A percentile compares a stretch with the other conserved stretches of the same genome.
Conservation (phyloP, 805 yeast species). For the Saturnispora kantuleensis region DNA sequence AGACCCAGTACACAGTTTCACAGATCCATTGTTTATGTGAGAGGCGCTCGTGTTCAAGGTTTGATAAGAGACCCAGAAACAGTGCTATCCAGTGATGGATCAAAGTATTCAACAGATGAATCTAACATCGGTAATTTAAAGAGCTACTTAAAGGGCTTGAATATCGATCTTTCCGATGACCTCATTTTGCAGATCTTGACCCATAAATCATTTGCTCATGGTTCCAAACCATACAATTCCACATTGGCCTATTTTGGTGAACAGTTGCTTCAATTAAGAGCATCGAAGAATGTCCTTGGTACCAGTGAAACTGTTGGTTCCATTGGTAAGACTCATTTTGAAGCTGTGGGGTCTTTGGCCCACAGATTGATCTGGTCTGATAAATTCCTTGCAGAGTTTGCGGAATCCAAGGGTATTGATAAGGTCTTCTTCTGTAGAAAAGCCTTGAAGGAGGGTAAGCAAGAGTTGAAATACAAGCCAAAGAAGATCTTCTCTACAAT, state of each 20-base stretch:
- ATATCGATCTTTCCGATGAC: slow-evolving; percentile 46
- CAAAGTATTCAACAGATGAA: slow-evolving; percentile 42
- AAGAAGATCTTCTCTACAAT: slow-evolving; percentile 24
- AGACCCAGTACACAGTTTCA: neutral
- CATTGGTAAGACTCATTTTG: slow-evolving; percentile 43
- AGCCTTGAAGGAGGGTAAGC: slow-evolving; percentile 26
- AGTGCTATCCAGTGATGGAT: slow-evolving; percentile 41
- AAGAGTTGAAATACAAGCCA: slow-evolving; percentile 21
- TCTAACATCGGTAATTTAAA: slow-evolving; percentile 42
- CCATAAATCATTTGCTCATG: slow-evolving; percentile 92
- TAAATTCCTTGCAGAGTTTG: slow-evolving; percentile 40
- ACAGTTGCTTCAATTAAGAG: slow-evolving; percentile 43
- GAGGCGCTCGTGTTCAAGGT: slow-evolving; percentile 56
- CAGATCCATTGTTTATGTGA: slow-evolving; percentile 31
- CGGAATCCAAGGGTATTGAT: slow-evolving; percentile 38
- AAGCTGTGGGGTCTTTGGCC: slow-evolving; percentile 46
- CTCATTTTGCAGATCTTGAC: slow-evolving; percentile 74
- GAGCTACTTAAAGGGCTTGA: slow-evolving; percentile 29
- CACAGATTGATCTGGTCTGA: slow-evolving; percentile 45
- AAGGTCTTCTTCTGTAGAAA: slow-evolving; percentile 58
- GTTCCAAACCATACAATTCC: slow-evolving; percentile 82
- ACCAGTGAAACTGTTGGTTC: slow-evolving; percentile 18
- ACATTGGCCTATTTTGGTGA: slow-evolving; percentile 66
- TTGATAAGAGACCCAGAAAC: slow-evolving; percentile 62
- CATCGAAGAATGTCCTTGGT: slow-evolving; percentile 34